Conservation (phyloP, 2,329 filamentous ascomycete species). For the Xylaria multiplex region DNA sequence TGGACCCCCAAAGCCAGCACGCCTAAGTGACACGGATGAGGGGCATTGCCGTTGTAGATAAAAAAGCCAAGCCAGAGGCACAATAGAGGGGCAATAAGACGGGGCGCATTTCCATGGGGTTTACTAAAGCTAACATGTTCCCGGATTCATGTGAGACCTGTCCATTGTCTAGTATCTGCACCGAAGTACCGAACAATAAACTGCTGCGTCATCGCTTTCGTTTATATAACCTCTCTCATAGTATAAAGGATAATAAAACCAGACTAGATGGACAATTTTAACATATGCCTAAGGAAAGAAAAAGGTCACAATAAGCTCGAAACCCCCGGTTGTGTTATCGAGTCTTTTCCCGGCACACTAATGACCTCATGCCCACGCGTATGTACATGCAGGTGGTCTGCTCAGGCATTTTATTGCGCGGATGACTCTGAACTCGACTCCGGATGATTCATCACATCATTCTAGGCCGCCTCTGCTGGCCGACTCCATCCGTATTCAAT, state of each 20-base stretch:
- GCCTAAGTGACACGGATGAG: constrained; percentile 30
- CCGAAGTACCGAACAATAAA: neutral
- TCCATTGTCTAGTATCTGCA: constrained; percentile 1
- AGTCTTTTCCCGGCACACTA: constrained; percentile 21
- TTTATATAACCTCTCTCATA: no score
- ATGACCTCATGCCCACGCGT: constrained; percentile 17
- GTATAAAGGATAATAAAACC: no score
- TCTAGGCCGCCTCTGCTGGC: neutral
- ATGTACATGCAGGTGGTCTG: neutral
- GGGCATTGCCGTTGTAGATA: constrained; percentile 19
- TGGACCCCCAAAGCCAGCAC: constrained; percentile 22
- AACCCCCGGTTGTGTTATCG: neutral
- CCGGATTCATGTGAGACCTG: constrained; percentile 35
- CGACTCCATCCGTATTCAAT: neutral
- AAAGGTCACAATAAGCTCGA: constrained; percentile 12
- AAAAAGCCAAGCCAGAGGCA: constrained; percentile 17
- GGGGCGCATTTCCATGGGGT: neutral
- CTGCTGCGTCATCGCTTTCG: constrained; percentile 8
- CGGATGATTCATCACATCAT: constrained; percentile 31
- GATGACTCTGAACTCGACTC: constrained; percentile 21
- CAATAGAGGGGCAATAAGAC: constrained; percentile 23
- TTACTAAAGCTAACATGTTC: constrained; percentile 7
- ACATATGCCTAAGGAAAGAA: constrained; percentile 2
- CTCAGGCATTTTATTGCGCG: neutral
- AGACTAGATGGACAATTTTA: neutral